Evolutionary conservation across 2,329 filamentous ascomycete genomes (phyloP).

Genomic region (Hypoxylon rubiginosum): DNA sequence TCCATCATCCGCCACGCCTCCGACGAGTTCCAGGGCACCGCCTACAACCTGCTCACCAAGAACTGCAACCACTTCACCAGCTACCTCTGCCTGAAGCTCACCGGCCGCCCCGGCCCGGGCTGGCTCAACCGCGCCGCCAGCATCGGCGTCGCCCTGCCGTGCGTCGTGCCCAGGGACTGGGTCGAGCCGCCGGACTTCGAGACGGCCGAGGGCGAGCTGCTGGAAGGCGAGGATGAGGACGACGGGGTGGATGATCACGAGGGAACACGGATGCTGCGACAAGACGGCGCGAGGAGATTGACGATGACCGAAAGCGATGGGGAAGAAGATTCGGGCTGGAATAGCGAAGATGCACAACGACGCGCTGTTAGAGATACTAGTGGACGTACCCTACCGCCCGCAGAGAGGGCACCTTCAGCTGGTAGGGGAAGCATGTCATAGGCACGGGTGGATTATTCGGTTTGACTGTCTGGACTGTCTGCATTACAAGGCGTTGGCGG

Average conservation of each 20-base stretch:
- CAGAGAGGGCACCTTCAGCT: slow-evolving; percentile 64
- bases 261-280: slow-evolving; percentile 70
- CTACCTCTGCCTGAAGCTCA: slow-evolving; percentile 80
- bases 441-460: slow-evolving; percentile 45
- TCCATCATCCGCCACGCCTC: slow-evolving; percentile 76
- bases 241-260: slow-evolving; percentile 59
- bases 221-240: slow-evolving; percentile 69
- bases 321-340: slow-evolving; percentile 33
- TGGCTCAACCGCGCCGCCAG: slow-evolving; percentile 90
- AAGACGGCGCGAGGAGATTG: slow-evolving; percentile 47
- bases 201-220: slow-evolving; percentile 76
- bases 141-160: slow-evolving; percentile 84
- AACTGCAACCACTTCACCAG: slow-evolving; percentile 94
- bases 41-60: slow-evolving; percentile 84
- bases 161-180: slow-evolving; percentile 86
- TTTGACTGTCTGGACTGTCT: slow-evolving; percentile 16
- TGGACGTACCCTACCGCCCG: slow-evolving; percentile 64
- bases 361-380: slow-evolving; percentile 61
- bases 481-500: slow-evolving; percentile 43
- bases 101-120: slow-evolving; percentile 74
- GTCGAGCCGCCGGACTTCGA: slow-evolving; percentile 83
- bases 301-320: slow-evolving; percentile 42
- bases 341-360: slow-evolving; percentile 36
- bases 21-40: slow-evolving; percentile 78
- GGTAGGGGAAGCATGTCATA: slow-evolving; percentile 52